Evolutionary conservation across 2,329 filamentous ascomycete species (phyloP), one percentile per base, ranked within the genome.

Genomic region (Ascochyta fabae): DNA sequence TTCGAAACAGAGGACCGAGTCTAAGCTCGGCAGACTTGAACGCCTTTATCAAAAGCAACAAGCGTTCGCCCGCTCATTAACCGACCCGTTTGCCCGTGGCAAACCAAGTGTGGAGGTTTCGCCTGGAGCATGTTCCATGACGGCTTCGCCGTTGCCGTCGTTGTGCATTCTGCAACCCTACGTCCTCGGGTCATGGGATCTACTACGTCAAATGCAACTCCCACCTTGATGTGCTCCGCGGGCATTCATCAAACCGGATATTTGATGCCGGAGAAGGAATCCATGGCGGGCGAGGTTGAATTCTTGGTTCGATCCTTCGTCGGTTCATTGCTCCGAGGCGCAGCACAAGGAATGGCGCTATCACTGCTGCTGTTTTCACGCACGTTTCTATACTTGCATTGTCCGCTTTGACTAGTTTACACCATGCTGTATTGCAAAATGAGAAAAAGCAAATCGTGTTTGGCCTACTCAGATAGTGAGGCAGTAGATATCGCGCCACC

Each of bases 11-110:
- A 9, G 31, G 22, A 34, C 31, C 24, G 10, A 6, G 27, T 6
- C 26, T 15, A 42, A 44, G 43, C 48, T 47, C 42, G 47, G 47
- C 22, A 47, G 47, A 22, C 47, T 22, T 35, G 8, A 23, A 34
- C 47, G 43, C 33, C 38, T 16, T 9, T 10, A 6, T 15, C 19
- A 56, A 56, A 56, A 56, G 43, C 33, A 56, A 56, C 38, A 31
- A 24, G 36, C 19, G 22, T 48, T 48, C 36, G 34, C 38, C 38
- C 38, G 36, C 27, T 40, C 26, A 13, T 42, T 12, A 35, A 10
- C 8, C 31, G 4, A 6, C 22, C 42, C 47, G 35, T 36, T 16
- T 29, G 4, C 15, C 26, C 33, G 12, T 3, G 45, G 33, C 19
- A 16, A n/a, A 13, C 34, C 35, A 9, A 31, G 27, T 22, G 43